Evolutionary conservation across 768 basidiomycete species (phyloP).

Genomic region (Gelatoporia subvermispora): DNA sequence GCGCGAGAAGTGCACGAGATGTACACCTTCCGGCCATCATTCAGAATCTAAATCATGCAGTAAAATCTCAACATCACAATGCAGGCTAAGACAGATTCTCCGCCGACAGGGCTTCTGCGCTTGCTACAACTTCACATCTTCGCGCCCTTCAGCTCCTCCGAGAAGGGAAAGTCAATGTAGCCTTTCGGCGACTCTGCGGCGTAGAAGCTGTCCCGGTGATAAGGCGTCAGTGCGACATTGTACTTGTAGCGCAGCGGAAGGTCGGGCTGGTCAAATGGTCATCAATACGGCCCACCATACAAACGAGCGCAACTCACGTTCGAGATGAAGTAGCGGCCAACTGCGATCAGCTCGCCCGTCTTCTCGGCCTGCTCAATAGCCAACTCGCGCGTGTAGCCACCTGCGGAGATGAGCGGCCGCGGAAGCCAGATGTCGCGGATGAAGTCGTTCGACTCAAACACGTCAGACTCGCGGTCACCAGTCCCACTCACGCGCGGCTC

Average conservation of each 20-base stretch:
- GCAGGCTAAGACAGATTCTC: no score
- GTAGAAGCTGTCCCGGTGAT: not conserved
- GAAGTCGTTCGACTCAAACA: conserved; percentile 16
- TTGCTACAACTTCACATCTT: no score
- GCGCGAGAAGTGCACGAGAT: no score
- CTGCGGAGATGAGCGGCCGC: conserved; percentile 17
- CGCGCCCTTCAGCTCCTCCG: not conserved
- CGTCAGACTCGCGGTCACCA: conserved; percentile 12
- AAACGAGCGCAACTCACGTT: conserved; percentile 13
- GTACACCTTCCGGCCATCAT: no score
- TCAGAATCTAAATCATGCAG: no score
- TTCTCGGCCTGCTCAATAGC: conserved; percentile 14
- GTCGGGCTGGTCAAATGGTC: no score
- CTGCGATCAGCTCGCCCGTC: conserved; percentile 15
- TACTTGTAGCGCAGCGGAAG: no score
- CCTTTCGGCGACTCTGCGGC: not conserved
- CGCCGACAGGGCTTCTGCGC: no score
- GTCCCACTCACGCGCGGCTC: conserved; percentile 26
- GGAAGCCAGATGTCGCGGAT: conserved; percentile 20
- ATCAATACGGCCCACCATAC: no score
- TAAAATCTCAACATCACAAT: no score
- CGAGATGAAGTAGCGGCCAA: conserved; percentile 19
- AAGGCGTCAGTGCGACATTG: no score
- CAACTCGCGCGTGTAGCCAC: conserved; percentile 16
- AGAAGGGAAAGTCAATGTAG: conserved; percentile 7